Evolutionary conservation across 106 monocot genomes (phyloP).

Genomic region (Acanthochlamys bracteata): DNA sequence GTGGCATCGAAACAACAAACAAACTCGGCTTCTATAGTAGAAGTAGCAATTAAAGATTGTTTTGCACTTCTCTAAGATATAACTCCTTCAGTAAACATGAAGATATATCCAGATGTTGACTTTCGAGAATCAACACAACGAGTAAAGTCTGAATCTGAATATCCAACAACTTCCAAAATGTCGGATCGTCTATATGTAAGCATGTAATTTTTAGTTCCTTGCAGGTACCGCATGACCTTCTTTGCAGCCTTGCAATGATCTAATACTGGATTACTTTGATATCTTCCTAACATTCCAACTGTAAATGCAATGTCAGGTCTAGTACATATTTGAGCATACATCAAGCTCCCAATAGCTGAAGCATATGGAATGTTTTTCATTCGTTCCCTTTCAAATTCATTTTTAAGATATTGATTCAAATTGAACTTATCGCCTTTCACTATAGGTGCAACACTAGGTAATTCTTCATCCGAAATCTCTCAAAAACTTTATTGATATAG

Average conservation of each 20-base stretch:
- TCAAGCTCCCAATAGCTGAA: neutral
- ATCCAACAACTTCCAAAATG: neutral
- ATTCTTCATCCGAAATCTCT: too few species aligned
- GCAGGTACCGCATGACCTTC: neutral
- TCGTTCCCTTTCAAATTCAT: neutral
- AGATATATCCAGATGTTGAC: neutral
- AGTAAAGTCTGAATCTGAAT: conserved; percentile 7
- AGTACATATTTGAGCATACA: neutral
- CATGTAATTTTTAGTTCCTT: neutral
- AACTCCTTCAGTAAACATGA: neutral
- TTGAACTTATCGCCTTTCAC: too few species aligned
- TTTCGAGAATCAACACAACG: conserved; percentile 1
- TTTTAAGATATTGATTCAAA: too few species aligned
- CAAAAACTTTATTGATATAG: neutral
- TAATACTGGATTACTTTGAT: neutral
- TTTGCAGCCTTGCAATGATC: neutral
- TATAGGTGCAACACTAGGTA: too few species aligned
- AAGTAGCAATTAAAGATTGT: neutral
- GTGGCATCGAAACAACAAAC: neutral
- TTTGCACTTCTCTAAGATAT: neutral
- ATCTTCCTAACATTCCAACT: neutral
- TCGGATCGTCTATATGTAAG: neutral
- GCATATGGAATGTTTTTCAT: conserved; percentile 1
- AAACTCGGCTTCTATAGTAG: neutral
- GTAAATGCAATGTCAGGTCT: neutral